Base-by-base conservation (phyloP, 305 asterid species). In the Plantago lanceolata region DNA sequence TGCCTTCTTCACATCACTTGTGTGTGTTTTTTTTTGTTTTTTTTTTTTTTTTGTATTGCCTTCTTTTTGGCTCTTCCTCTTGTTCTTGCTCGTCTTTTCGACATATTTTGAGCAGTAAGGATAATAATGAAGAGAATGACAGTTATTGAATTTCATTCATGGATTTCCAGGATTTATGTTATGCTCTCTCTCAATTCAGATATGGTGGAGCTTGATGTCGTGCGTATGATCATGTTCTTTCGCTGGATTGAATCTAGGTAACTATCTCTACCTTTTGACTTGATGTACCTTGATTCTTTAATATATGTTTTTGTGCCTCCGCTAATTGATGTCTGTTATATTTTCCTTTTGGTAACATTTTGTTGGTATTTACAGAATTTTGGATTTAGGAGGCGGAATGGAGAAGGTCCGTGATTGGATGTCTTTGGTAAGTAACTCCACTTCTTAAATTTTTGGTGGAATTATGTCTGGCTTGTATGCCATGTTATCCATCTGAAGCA, bases 331-430 rank as follows among this genome's bases (percentile, higher is more conserved):
- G 52, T 51, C 40, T 59, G 45, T 17, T 49, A 66, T 33, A 2
- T 37, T 18, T 26, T 51, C 1, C 18, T 48, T 21, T 51, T 45
- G 18, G 21, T 50, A 19, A 20, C 52, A 17, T 7, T 71, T 26
- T 64, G 59, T 57, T 54, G 37, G 15, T 61, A 57, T 77, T 58
- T 64, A 44, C 94, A 89, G 96, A 68, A 57, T 75, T 19, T 66
- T 86, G 83, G 83, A 78, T 54, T 31, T 81, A 16, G 85, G 89
- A 64, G 80, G 79, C 60, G 84, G 67, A 65, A 65, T 82, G 78
- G 82, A 74, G 72, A 83, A 69, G 79, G 59, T 78, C 26, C 62
- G 70, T 18, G 66, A 13, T 21, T 58, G 75, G 85, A 70, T 79
- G 62, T 71, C 75, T 69, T 64, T 65, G 77, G 97, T 83, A 69